These are phyloP conservation scores for Pestalotiopsis sp. DNA, from an alignment of 2,329 filamentous ascomycete species.

Conservation along the genomic window DNA sequence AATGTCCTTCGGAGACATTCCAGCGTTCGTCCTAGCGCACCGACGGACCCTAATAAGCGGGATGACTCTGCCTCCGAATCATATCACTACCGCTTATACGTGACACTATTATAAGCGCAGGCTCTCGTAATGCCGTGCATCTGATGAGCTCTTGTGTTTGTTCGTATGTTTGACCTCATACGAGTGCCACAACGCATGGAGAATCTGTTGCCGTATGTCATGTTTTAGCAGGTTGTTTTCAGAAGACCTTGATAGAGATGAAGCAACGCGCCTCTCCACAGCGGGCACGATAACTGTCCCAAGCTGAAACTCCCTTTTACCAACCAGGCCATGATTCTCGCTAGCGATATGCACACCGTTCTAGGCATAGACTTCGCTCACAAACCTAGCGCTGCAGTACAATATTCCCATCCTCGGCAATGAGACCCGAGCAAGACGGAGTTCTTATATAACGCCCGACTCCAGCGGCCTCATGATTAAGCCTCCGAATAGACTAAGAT, in stretches of 20 bases:
- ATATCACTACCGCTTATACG: background rate
- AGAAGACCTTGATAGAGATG: too few relatives aligned
- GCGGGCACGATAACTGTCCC: background rate
- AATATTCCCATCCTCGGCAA: background rate
- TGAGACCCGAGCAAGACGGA: background rate
- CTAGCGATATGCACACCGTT: background rate
- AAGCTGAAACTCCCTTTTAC: background rate
- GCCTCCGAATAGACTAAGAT: background rate
- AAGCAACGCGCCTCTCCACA: background rate
- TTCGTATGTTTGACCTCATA: too few relatives aligned
- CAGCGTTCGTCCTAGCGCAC: background rate
- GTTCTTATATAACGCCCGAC: background rate
- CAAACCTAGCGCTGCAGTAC: background rate
- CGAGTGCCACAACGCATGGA: too few relatives aligned
- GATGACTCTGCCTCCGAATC: background rate
- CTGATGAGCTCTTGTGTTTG: too few relatives aligned
- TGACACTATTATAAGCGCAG: too few relatives aligned
- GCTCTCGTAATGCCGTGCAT: too few relatives aligned
- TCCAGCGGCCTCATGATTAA: background rate
- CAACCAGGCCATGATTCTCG: background rate
- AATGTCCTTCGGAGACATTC: background rate
- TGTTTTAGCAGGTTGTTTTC: too few relatives aligned
- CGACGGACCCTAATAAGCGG: constrained; percentile 6
- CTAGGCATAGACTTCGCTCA: background rate
- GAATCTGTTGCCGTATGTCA: too few relatives aligned